Base-by-base conservation (phyloP, 192 early-diverging fungal genomes). In the Allomyces macrogynus region DNA sequence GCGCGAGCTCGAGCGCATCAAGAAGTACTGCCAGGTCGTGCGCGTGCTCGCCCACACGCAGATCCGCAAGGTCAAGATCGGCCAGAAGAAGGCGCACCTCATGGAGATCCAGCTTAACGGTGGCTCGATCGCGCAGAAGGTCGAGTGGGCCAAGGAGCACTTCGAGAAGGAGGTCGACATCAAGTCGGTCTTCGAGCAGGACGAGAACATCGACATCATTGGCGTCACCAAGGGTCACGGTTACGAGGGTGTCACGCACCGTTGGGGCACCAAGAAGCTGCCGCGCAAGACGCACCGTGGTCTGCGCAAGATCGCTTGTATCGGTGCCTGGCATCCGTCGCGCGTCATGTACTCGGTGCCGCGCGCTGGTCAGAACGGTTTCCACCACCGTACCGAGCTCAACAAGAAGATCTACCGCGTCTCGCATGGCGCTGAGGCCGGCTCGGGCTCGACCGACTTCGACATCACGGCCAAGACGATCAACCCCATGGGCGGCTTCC, bases 351-450 rank as follows among this genome's bases (percentile, higher is more conserved):
- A 85, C 90, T 92, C 96, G 66, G 94, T 99, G 70, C 88, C 96
- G 67, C 93, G 96, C 78, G 90, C 96, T 72, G 96, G 96, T 93
- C 96, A 99, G 85, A 81, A 92, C 81, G 96, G 96, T 84, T 97
- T 93, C 87, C 96, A 99, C 83, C 96, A 97, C 86, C 94, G 96
- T 88, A 97, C 94, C 69, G 96, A 99, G 81, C 76, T 93, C 69
- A 99, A 99, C 89, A 97, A 96, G 90, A 99, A 99, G 89, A 95
- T 99, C 84, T 99, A 97, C 88, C 89, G 94, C 73, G 87, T 99
- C 65, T 93, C 87, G 65, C 89, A 88, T 71, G 88, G 86, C 69
- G 80, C 84, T 67, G 87, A 92, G 79, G 78, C 80, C 69, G 76
- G 76, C 66, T 87, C 77, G 77, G 93, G 84, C 74, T 77, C 90